Evolutionary conservation across 2,329 filamentous ascomycete species (phyloP).

Genomic region (Sarocladium oryzae): DNA sequence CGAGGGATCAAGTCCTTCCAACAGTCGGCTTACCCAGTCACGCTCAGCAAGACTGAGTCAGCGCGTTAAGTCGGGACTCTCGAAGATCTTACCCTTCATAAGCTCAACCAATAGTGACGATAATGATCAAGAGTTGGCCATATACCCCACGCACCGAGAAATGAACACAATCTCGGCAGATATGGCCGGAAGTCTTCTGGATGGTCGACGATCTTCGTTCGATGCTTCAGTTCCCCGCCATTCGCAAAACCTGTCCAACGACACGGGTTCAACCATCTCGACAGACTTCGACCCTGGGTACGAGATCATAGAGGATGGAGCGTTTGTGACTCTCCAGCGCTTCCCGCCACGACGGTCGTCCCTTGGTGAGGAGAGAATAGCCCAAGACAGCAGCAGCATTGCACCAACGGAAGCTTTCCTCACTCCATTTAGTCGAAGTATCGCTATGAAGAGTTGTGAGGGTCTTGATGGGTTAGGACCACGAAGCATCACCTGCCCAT

Average conservation of each 20-base stretch:
- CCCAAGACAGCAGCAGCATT: conserved; percentile 11
- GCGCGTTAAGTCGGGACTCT: conserved; percentile 19
- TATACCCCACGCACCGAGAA: neutral
- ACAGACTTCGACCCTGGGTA: neutral
- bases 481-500: neutral
- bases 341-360: neutral
- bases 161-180: neutral
- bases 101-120: neutral
- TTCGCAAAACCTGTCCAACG: too few species aligned
- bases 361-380: neutral
- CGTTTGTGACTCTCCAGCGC: neutral
- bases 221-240: too few species aligned
- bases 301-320: neutral
- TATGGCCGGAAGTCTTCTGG: neutral
- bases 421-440: conserved; percentile 16
- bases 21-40: neutral
- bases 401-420: conserved; percentile 16
- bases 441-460: neutral
- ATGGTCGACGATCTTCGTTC: too few species aligned
- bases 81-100: conserved; percentile 17
- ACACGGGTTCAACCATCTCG: too few species aligned
- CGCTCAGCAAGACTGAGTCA: neutral
- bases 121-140: neutral
- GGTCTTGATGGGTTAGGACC: neutral
- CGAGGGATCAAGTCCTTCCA: neutral